Percentiles rank a stretch among this genome's conserved stretches.
Evolutionary conservation across 148 eudicot species (phyloP).

Genomic region (Rhododendron kiyosumense): DNA sequence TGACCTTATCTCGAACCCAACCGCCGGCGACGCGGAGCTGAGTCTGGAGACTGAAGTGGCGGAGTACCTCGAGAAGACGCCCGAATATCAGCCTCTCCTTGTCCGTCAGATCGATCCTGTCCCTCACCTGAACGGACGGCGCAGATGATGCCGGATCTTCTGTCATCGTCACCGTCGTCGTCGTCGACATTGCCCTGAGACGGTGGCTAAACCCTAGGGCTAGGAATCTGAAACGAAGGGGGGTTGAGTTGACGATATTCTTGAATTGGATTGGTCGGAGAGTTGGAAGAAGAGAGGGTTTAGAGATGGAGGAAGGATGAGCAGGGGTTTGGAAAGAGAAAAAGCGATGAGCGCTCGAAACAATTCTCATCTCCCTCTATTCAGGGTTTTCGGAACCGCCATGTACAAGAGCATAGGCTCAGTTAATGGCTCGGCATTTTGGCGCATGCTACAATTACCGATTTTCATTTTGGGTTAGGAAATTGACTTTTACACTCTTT

Average conservation of each 20-base stretch:
- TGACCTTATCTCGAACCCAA: constrained; percentile 97
- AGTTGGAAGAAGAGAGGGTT: constrained; percentile 10
- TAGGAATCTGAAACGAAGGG: constrained; percentile 29
- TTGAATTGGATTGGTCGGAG: neutral
- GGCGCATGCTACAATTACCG: too few species aligned
- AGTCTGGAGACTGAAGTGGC: constrained; percentile 54
- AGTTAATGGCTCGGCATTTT: too few species aligned
- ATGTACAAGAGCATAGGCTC: too few species aligned
- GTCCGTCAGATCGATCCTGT: constrained; percentile 56
- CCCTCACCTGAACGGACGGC: constrained; percentile 43
- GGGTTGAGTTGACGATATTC: constrained; percentile 12
- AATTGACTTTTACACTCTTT: too few species aligned
- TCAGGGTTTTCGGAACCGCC: neutral
- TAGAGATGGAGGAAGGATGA: neutral
- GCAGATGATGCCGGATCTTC: neutral
- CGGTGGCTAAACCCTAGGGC: constrained; percentile 20
- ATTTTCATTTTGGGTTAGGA: too few species aligned
- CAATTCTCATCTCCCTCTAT: constrained; percentile 18
- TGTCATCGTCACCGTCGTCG: constrained; percentile 17
- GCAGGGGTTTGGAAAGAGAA: constrained; percentile 1
- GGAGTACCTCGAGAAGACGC: constrained; percentile 56
- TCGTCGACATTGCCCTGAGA: constrained; percentile 22
- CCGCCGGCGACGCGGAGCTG: constrained; percentile 98
- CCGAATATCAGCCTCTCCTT: constrained; percentile 61
- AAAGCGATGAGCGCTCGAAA: constrained; percentile 15